A percentile compares a stretch with the other conserved stretches of the same genome.
Evolutionary conservation across 257 asterid genomes (phyloP).

Genomic region (Prunella vulgaris): DNA sequence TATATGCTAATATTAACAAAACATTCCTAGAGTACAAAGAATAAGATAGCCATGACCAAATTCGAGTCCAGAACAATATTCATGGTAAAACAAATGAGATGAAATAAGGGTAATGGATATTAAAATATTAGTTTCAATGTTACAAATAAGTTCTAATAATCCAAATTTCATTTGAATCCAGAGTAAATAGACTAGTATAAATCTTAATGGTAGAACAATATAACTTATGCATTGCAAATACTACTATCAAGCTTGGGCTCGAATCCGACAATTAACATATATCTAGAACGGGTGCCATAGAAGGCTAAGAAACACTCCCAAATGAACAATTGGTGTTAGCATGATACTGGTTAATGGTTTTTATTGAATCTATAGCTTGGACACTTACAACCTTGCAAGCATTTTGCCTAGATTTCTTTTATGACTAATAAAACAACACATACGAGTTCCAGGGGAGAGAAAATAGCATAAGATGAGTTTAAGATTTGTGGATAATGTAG

Average conservation of each 20-base stretch:
- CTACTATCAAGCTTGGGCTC: not conserved
- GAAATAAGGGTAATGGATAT: not conserved
- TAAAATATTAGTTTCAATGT: not conserved
- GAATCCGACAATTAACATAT: not conserved
- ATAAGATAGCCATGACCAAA: not conserved
- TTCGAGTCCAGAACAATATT: not conserved
- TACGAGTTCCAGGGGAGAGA: too few species aligned
- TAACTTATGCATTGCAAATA: not conserved
- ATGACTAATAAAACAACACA: not conserved
- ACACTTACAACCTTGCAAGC: not conserved
- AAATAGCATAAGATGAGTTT: not conserved
- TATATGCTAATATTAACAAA: not conserved
- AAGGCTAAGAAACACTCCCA: not conserved
- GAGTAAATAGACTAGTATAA: not conserved
- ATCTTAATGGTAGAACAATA: not conserved
- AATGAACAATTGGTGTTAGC: not conserved
- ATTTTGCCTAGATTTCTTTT: not conserved
- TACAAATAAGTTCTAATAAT: not conserved
- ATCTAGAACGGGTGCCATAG: not conserved
- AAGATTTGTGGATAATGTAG: not conserved
- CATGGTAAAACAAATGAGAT: not conserved
- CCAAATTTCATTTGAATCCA: not conserved
- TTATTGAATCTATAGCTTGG: not conserved
- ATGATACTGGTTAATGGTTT: not conserved
- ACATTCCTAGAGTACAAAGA: not conserved